Evolutionary conservation across 306 rosid species (phyloP).

Genomic region (Prunus fruticosa): DNA sequence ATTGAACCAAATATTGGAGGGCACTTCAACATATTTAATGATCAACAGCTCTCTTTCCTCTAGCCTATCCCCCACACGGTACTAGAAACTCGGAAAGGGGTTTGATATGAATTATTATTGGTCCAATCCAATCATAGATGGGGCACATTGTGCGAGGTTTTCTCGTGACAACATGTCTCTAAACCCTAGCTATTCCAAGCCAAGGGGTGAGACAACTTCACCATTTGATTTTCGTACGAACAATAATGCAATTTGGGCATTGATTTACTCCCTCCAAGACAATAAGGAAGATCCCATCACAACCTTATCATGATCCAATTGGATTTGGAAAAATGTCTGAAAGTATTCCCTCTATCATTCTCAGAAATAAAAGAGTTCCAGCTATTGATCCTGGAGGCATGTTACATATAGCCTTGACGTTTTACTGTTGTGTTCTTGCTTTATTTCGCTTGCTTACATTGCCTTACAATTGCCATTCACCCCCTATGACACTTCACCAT

Average conservation of each 20-base stretch:
- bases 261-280: neutral
- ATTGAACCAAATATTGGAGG: neutral
- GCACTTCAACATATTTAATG: neutral
- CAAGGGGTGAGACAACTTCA: conserved; percentile 8
- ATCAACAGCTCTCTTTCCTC: neutral
- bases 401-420: neutral
- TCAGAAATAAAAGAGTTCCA: neutral
- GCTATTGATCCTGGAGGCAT: neutral
- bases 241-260: conserved; percentile 17
- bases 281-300: neutral
- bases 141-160: conserved; percentile 6
- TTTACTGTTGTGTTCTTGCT: neutral
- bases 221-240: conserved; percentile 5
- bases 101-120: neutral
- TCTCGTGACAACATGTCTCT: conserved; percentile 20
- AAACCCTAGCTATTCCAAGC: neutral
- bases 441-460: neutral
- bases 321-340: neutral
- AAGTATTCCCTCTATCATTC: neutral
- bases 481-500: neutral
- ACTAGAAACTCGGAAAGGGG: neutral
- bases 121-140: conserved; percentile 16
- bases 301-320: neutral
- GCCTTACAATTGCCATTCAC: neutral
- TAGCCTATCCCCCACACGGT: neutral